Base-by-base conservation (phyloP, 2,329 filamentous ascomycete species). In the Fusarium metavorans region DNA sequence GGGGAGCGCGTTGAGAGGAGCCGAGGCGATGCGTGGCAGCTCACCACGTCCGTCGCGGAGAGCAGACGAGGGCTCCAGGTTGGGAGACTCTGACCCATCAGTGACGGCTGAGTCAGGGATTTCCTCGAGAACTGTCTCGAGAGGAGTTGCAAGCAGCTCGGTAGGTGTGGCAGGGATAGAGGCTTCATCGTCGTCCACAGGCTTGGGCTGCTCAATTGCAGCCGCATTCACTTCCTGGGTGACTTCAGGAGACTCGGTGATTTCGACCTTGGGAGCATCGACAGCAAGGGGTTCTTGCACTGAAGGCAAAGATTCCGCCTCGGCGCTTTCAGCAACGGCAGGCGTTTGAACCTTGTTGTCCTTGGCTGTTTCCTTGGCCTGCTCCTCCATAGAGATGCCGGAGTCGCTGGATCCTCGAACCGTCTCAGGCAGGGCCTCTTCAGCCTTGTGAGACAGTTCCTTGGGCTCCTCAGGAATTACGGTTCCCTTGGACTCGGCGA, bases 41-140 rank as follows among this genome's bases (percentile, higher is more conserved):
- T 54, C 48, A 27, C 32, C 16, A 30, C 59, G 71, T 13, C 54
- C 60, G 14, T 77, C 76, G 6, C 48, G 25, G 13, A 54, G 25
- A n/a, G 52, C 25, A 43, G 39, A 14, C 13, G 57, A 54, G 25
- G 66, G 43, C 18, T 64, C 50, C n/a, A 45, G 35, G 27, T 63
- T 48, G 9, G 37, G 18, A 14, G 64, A 45, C 32, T 72, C 68
- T 23, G 68, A 69, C 20, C 67, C 60, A 4, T 67, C 54, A 25
- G 52, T 57, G 34, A 57, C 48, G 25, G 56, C 34, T 39, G 73
- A 62, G 25, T 76, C 76, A 41, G 64, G 65, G 27, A 56, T 72
- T 23, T 76, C 77, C 45, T 78, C 76, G 9, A 69, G 66, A 52
- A 78, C 75, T 13, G 76, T 76, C 43, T 75, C 77, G 5, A 77